These are phyloP conservation scores for Backusella parvicylindrica DNA, from an alignment of 192 early-diverging fungal species.

Conservation along the genomic window DNA sequence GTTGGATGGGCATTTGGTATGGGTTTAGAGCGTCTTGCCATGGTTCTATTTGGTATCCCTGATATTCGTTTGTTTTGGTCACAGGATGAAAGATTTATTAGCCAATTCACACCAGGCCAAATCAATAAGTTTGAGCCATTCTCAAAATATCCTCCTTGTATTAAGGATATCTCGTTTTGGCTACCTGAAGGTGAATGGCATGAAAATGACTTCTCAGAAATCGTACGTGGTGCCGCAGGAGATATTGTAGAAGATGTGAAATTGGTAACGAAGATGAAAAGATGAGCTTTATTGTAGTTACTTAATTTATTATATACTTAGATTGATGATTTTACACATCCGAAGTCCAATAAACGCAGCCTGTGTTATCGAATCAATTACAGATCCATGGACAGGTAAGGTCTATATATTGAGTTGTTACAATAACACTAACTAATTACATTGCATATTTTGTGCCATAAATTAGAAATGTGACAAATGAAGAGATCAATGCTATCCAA, in stretches of 20 bases:
- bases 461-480: constrained; percentile 81
- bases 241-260: constrained; percentile 90
- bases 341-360: constrained; percentile 79
- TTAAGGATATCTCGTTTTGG: constrained; percentile 98
- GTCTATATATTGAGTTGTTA: not conserved
- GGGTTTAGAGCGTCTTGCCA: constrained; percentile 92
- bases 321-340: constrained; percentile 88
- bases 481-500: constrained; percentile 93
- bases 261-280: constrained; percentile 46
- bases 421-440: not conserved
- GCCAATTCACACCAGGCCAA: constrained; percentile 70
- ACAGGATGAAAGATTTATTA: constrained; percentile 77
- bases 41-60: constrained; percentile 93
- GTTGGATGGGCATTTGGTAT: constrained; percentile 99
- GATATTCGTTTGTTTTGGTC: constrained; percentile 98
- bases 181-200: constrained; percentile 60
- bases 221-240: constrained; percentile 88
- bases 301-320: constrained; percentile 19
- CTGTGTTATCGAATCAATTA: constrained; percentile 94
- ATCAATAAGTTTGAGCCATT: constrained; percentile 82
- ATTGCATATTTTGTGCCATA: not conserved
- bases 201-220: constrained; percentile 92
- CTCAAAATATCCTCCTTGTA: constrained; percentile 87
- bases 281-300: not conserved
- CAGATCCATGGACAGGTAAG: constrained; percentile 90